Percentiles rank a stretch among this genome's conserved stretches.
Evolutionary conservation across 2,329 filamentous ascomycete genomes (phyloP).

Genomic region (Pyrenochaeta sp.): DNA sequence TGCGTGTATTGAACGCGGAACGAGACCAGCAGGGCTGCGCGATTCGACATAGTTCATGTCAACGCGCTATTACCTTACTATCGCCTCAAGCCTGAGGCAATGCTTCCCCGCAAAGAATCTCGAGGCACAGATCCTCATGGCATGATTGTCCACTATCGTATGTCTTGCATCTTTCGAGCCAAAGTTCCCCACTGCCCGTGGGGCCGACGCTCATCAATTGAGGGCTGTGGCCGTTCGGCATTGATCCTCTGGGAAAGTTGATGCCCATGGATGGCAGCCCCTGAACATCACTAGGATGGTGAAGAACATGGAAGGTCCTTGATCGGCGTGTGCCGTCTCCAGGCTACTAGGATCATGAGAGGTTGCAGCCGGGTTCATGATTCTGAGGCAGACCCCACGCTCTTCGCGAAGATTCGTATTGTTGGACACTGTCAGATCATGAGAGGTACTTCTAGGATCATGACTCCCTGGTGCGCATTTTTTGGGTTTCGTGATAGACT

Average conservation of each 20-base stretch:
- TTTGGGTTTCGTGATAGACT: slow-evolving; percentile 7
- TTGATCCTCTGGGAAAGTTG: slow-evolving; percentile 9
- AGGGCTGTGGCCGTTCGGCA: slow-evolving; percentile 13
- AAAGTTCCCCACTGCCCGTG: slow-evolving; percentile 15
- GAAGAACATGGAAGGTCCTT: slow-evolving; percentile 21
- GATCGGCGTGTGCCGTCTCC: slow-evolving; percentile 7
- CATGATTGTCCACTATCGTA: slow-evolving; percentile 24
- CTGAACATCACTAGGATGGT: slow-evolving; percentile 10
- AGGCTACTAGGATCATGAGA: not conserved
- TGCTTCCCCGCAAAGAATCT: slow-evolving; percentile 7
- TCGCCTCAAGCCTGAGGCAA: slow-evolving; percentile 15
- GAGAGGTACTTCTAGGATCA: slow-evolving; percentile 15
- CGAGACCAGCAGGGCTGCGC: slow-evolving; percentile 3
- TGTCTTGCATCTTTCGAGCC: slow-evolving; percentile 27
- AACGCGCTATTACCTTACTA: slow-evolving; percentile 7
- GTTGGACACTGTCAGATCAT: slow-evolving; percentile 12
- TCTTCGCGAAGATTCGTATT: slow-evolving; percentile 11
- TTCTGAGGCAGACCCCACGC: slow-evolving; percentile 4
- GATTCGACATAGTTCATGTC: not conserved
- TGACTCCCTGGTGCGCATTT: slow-evolving; percentile 13
- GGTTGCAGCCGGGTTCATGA: slow-evolving; percentile 12
- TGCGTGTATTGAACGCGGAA: slow-evolving; percentile 1
- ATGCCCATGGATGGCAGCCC: slow-evolving; percentile 12
- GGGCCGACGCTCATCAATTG: not conserved
- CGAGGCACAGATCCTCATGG: slow-evolving; percentile 5